A percentile compares a stretch with the other conserved stretches of the same genome.
phyloP scores from a whole-genome alignment of 768 basidiomycete species.

The Cyclocybe cylindracea region DNA sequence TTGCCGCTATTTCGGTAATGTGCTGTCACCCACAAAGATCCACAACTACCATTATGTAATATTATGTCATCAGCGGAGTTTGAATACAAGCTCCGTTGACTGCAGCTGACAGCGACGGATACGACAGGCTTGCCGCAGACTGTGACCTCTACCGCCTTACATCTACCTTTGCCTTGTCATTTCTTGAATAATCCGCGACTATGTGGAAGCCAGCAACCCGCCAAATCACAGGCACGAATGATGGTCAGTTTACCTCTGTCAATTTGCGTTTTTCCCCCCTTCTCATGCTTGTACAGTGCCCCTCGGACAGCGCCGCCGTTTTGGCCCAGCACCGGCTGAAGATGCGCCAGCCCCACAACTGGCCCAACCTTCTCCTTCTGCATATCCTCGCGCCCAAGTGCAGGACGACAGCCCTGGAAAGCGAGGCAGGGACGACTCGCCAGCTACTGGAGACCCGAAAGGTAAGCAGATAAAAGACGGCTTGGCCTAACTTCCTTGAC shows the following conservation, averaged over 20 bases:
- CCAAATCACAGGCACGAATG: constrained; percentile 91
- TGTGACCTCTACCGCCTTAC: constrained; percentile 18
- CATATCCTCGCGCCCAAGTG: constrained; percentile 68
- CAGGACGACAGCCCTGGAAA: constrained; percentile 62
- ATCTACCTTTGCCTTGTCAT: constrained; percentile 19
- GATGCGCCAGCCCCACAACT: constrained; percentile 82
- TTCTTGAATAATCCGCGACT: constrained; percentile 34
- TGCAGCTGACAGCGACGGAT: background rate
- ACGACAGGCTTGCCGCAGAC: background rate
- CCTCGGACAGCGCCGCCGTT: constrained; percentile 85
- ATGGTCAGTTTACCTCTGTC: constrained; percentile 56
- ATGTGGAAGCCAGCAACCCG: constrained; percentile 92
- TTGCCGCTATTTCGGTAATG: too few relatives aligned
- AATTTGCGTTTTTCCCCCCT: constrained; percentile 11
- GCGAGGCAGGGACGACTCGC: constrained; percentile 70
- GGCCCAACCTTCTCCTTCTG: constrained; percentile 85
- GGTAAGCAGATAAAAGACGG: constrained; percentile 60
- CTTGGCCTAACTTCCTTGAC: constrained; percentile 16
- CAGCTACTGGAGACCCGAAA: constrained; percentile 59
- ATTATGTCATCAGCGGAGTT: constrained; percentile 37
- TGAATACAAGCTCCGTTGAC: constrained; percentile 11
- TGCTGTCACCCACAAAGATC: too few relatives aligned
- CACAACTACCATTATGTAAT: background rate
- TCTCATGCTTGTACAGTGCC: constrained; percentile 52
- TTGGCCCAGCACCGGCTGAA: constrained; percentile 85